Base-by-base conservation (phyloP, 192 early-diverging fungal genomes). In the Rhizoclosmatium globosum region DNA sequence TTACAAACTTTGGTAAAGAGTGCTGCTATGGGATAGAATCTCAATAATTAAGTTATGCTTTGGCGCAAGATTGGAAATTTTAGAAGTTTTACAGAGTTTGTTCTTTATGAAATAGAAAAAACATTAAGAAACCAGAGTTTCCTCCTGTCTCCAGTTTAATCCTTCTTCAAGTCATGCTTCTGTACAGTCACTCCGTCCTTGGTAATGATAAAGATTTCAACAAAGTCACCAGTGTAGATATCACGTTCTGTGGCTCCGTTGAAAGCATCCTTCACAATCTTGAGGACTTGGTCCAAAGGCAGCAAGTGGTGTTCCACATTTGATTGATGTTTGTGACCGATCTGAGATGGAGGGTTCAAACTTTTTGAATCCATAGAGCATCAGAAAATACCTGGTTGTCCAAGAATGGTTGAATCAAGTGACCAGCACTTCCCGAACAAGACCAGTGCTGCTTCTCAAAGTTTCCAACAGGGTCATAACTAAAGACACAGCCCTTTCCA, bases 171-270 rank as follows among this genome's bases (percentile, higher is more conserved):
- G 66, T 87, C 89, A 77, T 89, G 87, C 75, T 83, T 87, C 82
- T 94, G 86, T 74, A 93, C 87, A 46, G 92, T 87, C 58, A 96
- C 91, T 45, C 94, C 94, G 13, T 89, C 89, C 78, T 83, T 89
- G 57, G 89, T 93, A 68, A 99, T 92, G 45, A 95, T 87, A 85
- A 94, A 97, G 77, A 99, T 92, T 75, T 99, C 94, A 11, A 98
- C 86, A 82, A 87, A 92, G 85, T 99, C 98, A 76, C 98, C 98
- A 23, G 98, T 99, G 84, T 98, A 93, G 65, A 99, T 99, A 83
- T 99, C 97, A 70, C 98, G 94, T 89, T 99, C 98, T 2, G 98
- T 94, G 19, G 97, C 97, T 42, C 93, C 92, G 3, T 94, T 96
- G 82, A 99, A 99, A 7, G 96, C 94, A 80, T 99, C 98, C 81